A percentile compares a stretch with the other conserved stretches of the same genome.
These are phyloP conservation scores for Penicillium ochrochloron DNA, from an alignment of 495 filamentous ascomycete species.

Conservation along the genomic window DNA sequence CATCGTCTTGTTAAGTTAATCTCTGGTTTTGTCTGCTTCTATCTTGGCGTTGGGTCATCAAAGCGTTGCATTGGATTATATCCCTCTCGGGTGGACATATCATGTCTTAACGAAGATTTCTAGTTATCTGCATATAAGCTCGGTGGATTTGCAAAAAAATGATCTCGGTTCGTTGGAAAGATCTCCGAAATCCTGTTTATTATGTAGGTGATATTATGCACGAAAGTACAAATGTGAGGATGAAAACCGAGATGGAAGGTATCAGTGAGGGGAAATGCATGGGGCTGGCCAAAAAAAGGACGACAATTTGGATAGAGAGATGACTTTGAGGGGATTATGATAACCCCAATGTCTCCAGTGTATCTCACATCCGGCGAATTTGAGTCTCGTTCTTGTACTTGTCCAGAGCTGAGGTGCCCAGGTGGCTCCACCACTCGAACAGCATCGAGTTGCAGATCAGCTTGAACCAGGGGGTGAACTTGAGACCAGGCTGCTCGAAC, in stretches of 20 bases:
- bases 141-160: background rate
- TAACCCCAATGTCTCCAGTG: background rate
- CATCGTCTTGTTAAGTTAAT: background rate
- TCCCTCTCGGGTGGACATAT: background rate
- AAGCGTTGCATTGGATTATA: slow-evolving; percentile 20
- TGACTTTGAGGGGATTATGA: too few species aligned
- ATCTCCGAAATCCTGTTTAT: slow-evolving; percentile 7
- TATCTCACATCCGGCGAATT: slow-evolving; percentile 79
- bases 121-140: background rate
- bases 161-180: background rate
- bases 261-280: slow-evolving; percentile 19
- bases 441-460: slow-evolving; percentile 97
- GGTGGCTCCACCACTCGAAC: slow-evolving; percentile 96
- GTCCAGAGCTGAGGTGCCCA: slow-evolving; percentile 75
- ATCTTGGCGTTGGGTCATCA: slow-evolving; percentile 11
- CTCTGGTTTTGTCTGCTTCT: background rate
- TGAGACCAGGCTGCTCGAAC: slow-evolving; percentile 78
- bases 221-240: background rate
- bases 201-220: background rate
- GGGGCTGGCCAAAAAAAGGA: slow-evolving; percentile 7
- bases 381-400: slow-evolving; percentile 83
- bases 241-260: slow-evolving; percentile 18
- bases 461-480: slow-evolving; percentile 99
- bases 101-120: background rate
- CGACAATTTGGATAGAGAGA: background rate